Evolutionary conservation across 139 green algal genomes (phyloP), one percentile per base, ranked within the genome.

Genomic region (Parachlorella kessleri): DNA sequence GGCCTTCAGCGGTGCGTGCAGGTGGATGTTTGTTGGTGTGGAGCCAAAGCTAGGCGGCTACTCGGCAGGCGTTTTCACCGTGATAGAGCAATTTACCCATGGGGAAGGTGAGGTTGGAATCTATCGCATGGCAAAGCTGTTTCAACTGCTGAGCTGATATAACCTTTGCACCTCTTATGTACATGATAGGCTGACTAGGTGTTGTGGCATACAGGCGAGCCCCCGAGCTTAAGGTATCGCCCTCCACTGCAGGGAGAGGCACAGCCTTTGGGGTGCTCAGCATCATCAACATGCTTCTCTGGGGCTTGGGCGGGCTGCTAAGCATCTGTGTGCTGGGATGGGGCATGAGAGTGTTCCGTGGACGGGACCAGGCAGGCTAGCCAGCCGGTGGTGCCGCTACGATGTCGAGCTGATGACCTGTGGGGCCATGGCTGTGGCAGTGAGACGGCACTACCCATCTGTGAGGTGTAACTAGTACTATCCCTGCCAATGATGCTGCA

Each of bases 1-100:
- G n/a, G n/a, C n/a, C n/a, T n/a, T n/a, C n/a, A n/a, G n/a, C n/a
- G n/a, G n/a, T n/a, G n/a, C 10, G 66, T 72, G 66, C 66, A 28
- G 66, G 66, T 72, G 66, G 66, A 72, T 72, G 66, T 72, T 72
- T 72, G 66, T 72, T 10, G 66, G 66, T 18, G 37, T 72, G 35
- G 18, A 26, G 37, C 66, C 66, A 10, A 42, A 10, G 35, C 10
- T 72, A 72, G 66, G 66, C 37, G 66, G 66, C 66, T 72, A 72
- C 66, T 72, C 66, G 10, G 66, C 66, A 10, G 66, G 66, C 10
- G 10, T 72, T 18, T 72, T 72, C 37, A 72, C 66, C 37, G 18
- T 72, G 66, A 10, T 72, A 18, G 10, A 72, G 35, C 66, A 72
- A 18, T 72, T 72, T 72, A 18, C 10, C 10, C 35, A 18, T 10